Evolutionary conservation across 192 early-diverging fungal genomes (phyloP), one percentile per base, ranked within the genome.

Genomic region (Paraglomus occultum): DNA sequence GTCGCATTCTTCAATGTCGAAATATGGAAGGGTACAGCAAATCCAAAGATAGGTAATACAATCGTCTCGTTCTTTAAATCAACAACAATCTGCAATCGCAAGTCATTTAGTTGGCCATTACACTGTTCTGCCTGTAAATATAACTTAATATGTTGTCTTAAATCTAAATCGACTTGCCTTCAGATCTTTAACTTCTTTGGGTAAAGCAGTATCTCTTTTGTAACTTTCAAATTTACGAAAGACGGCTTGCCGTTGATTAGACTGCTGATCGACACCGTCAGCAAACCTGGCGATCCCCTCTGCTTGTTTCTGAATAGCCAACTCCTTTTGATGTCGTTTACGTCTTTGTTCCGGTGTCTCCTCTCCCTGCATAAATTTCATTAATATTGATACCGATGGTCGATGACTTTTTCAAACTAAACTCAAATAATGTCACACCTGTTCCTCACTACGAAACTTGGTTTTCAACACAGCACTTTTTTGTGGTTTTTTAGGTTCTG

Each of bases 11-110:
- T 98, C 45, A 99, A 74, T 2, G 95, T 95, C 11, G 94, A 92
- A 64, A 99, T 92, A 76, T 99, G 97, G 84, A 99, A 97, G 39
- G 97, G 97, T 12, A 99, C 97, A 2, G 96, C 88, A 75, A 92
- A 86, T 18, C 96, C 96, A 73, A 96, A 96, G 47, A 99, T 90
- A 7, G 97, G 97, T 52, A 98, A 78, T 47, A 99, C 87, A 51
- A 99, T 83, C 6, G 96, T 84, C 49, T 97, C 92, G 46, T 86
- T 88, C 42, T 87, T 85, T 60, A 85, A 81, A 79, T 99, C 97
- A 0, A 99, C 94, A 48, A 91, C 68, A 73, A 99, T 98, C 88
- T 92, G 73, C 11, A 22, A 47, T 38, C 47, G 18, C 8, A 22
- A 11, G 12, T 46, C 31, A 31, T 1, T 8, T 0, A 66, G n/a